Evolutionary conservation across 257 asterid species (phyloP).

Genomic region (Verbascum thapsus): DNA sequence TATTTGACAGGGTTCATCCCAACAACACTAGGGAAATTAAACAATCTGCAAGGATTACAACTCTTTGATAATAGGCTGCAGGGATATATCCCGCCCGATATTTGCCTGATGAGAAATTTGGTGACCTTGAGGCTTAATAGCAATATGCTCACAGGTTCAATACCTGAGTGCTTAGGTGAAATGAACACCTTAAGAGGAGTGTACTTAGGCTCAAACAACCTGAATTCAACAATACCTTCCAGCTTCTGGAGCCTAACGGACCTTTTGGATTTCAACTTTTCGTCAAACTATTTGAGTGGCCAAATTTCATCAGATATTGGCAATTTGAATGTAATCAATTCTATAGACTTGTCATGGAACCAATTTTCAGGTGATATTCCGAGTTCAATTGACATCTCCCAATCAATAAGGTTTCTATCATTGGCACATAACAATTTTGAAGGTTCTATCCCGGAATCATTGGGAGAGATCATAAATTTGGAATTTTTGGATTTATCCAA

Average conservation of each 20-base stretch:
- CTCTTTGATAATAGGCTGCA: slow-evolving; percentile 15
- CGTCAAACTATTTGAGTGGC: slow-evolving; percentile 25
- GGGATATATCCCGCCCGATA: slow-evolving; percentile 13
- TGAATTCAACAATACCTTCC: slow-evolving; percentile 20
- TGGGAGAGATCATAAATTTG: slow-evolving; percentile 25
- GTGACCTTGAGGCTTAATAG: slow-evolving; percentile 19
- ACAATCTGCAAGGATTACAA: background rate
- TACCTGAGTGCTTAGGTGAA: slow-evolving; percentile 35
- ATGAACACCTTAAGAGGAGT: slow-evolving; percentile 18
- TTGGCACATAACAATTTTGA: slow-evolving; percentile 26
- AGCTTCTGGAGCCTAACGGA: slow-evolving; percentile 24
- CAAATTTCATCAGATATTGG: slow-evolving; percentile 14
- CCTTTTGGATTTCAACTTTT: slow-evolving; percentile 19
- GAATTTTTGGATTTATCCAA: slow-evolving; percentile 21
- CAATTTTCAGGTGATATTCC: slow-evolving; percentile 27
- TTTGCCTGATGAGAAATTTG: slow-evolving; percentile 22
- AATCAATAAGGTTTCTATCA: slow-evolving; percentile 14
- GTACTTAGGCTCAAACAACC: slow-evolving; percentile 18
- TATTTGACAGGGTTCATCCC: slow-evolving; percentile 37
- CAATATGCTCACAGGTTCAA: slow-evolving; percentile 28
- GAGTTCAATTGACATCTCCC: slow-evolving; percentile 16
- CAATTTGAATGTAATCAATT: slow-evolving; percentile 9
- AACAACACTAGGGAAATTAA: slow-evolving; percentile 23
- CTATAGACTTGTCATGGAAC: slow-evolving; percentile 28
- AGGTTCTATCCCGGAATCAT: slow-evolving; percentile 27